Base-by-base conservation (phyloP, 495 filamentous ascomycete species). In the Penicillium manginii region DNA sequence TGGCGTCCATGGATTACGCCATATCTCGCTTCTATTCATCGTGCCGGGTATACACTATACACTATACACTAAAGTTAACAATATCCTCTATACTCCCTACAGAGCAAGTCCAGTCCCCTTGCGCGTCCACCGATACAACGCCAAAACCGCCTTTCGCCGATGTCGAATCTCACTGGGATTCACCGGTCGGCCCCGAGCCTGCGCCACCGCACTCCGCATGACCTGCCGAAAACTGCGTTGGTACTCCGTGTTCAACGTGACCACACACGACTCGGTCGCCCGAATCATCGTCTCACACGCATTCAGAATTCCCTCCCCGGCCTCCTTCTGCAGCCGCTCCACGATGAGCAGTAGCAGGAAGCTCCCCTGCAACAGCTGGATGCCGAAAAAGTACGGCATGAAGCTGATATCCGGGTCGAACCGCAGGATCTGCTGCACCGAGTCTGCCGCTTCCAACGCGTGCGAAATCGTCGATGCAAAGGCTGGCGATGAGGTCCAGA, bases 341-440 rank as follows among this genome's bases (percentile, higher is more conserved):
- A 91, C 91, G 52, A 92, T 92, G 31, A 93, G 78, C 4, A 94
- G 81, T 1, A 93, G 78, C 14, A 94, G 74, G 71, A 93, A 94
- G 42, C 89, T 92, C 7, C 91, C 89, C 66, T 93, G 91, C 4
- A 94, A 76, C 0, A 94, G 80, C 62, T 92, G 91, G 62, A 94
- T 92, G 50, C 90, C 91, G 66, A 92, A 94, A 70, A 94, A 91
- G 76, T 91, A 92, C 5, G 90, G 91, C 88, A 92, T 94, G 73
- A 92, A 92, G 64, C 90, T 91, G 33, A 92, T 81, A 49, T 91
- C 90, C 0, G 90, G 89, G 69, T 94, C 91, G 65, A 86, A 89
- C 57, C 92, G 88, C n/a, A 93, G 81, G 52, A 94, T 91, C 64
- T 91, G 88, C 73, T 85, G 86, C 57, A 92, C 86, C 17, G 90